phyloP scores from a whole-genome alignment of 352 stramenopile genomes.

The Globisporangium camurandrum region DNA sequence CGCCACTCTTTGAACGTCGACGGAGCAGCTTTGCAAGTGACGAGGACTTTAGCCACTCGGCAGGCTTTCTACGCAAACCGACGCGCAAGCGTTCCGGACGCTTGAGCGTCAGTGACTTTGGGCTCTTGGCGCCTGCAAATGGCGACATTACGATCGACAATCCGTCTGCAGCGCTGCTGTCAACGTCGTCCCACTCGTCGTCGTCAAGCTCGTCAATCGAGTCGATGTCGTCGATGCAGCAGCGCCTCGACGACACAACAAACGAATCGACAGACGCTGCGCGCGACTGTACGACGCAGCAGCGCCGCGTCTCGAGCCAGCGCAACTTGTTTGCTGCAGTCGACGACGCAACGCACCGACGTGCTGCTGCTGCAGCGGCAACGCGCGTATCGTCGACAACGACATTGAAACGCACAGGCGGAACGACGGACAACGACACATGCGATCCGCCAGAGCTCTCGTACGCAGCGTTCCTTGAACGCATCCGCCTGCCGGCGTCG shows the following conservation, averaged over 20 bases:
- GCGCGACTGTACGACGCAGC: conserved; percentile 8
- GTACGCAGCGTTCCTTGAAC: conserved; percentile 74
- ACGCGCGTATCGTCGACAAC: conserved; percentile 18
- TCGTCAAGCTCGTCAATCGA: background rate
- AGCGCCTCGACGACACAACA: background rate
- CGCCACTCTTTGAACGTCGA: conserved; percentile 32
- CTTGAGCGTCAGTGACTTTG: conserved; percentile 73
- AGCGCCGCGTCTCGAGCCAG: conserved; percentile 20
- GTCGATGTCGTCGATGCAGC: too few relatives aligned
- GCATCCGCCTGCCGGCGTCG: conserved; percentile 60
- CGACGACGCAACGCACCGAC: too few relatives aligned
- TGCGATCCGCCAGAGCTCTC: conserved; percentile 32
- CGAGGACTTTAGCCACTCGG: conserved; percentile 53
- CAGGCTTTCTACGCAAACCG: conserved; percentile 55
- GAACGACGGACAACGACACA: conserved; percentile 12
- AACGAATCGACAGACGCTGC: background rate
- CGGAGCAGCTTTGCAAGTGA: conserved; percentile 55
- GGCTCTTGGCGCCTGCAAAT: conserved; percentile 38
- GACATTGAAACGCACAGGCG: conserved; percentile 13
- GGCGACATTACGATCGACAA: background rate
- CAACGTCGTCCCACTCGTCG: background rate
- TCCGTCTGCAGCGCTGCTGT: too few relatives aligned
- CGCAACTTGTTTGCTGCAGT: conserved; percentile 56
- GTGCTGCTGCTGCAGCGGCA: conserved; percentile 8
- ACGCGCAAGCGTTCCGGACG: conserved; percentile 48